Evolutionary conservation across 345 rosid species (phyloP).

Genomic region (Theobroma cacao): DNA sequence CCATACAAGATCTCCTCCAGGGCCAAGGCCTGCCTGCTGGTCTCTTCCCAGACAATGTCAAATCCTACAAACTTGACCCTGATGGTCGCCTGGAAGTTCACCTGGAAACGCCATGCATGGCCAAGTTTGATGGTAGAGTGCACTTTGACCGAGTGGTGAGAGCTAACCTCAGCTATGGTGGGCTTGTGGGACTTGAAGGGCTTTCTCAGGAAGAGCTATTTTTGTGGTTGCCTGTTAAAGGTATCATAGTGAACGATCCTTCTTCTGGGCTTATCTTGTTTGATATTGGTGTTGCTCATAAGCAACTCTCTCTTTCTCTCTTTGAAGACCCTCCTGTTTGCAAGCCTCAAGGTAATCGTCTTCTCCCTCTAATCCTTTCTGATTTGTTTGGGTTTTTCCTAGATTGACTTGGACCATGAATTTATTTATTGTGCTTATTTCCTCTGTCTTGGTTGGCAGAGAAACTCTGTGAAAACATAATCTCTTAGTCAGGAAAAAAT

Average conservation of each 20-base stretch:
- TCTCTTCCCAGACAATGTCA: conserved; percentile 65
- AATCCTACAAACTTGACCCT: conserved; percentile 47
- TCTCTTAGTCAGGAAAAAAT: neutral
- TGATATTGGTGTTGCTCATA: conserved; percentile 82
- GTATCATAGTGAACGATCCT: conserved; percentile 71
- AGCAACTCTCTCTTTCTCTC: conserved; percentile 76
- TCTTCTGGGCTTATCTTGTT: conserved; percentile 76
- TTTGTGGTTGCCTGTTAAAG: conserved; percentile 82
- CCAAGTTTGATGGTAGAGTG: conserved; percentile 72
- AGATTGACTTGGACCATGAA: neutral
- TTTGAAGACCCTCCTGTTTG: conserved; percentile 92
- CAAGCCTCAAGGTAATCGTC: conserved; percentile 47
- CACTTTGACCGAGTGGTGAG: conserved; percentile 60
- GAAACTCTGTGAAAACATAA: neutral
- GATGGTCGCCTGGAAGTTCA: conserved; percentile 61
- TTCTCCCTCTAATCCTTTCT: neutral
- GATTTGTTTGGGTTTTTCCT: neutral
- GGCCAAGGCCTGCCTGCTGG: conserved; percentile 86
- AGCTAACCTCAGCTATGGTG: conserved; percentile 86
- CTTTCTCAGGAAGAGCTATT: conserved; percentile 80
- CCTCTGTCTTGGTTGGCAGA: neutral
- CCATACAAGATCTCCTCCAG: conserved; percentile 57
- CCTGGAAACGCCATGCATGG: conserved; percentile 66
- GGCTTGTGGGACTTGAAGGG: conserved; percentile 74
- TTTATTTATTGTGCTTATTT: neutral